These are phyloP conservation scores for Suhomyces pyralidae DNA, from an alignment of 805 yeast genomes.

Conservation along the genomic window DNA sequence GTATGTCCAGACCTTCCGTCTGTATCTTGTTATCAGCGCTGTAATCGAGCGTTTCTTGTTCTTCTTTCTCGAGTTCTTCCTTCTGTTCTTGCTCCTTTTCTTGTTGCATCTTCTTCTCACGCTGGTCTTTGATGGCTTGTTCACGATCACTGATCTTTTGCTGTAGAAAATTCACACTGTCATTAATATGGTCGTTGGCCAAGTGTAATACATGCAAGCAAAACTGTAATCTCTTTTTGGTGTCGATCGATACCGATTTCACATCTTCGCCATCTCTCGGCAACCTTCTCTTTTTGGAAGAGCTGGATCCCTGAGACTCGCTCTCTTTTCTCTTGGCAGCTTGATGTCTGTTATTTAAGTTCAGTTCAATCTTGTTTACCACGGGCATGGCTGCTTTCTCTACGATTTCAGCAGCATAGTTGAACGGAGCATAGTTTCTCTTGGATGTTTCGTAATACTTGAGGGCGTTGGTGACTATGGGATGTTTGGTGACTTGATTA, in stretches of 20 bases:
- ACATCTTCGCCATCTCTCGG: constrained; percentile 6
- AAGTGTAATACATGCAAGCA: constrained; percentile 75
- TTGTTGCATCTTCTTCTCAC: constrained; percentile 10
- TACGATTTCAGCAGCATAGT: constrained; percentile 60
- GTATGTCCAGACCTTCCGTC: constrained; percentile 10
- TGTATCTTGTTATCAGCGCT: constrained; percentile 24
- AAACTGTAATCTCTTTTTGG: constrained; percentile 71
- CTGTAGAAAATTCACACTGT: constrained; percentile 64
- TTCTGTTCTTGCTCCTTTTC: constrained; percentile 9
- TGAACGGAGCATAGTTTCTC: constrained; percentile 46
- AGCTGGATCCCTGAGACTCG: constrained; percentile 11
- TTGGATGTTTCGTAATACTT: constrained; percentile 46
- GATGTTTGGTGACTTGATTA: constrained; percentile 37
- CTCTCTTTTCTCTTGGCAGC: constrained; percentile 18
- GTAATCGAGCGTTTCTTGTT: constrained; percentile 17
- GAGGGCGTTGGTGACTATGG: constrained; percentile 47
- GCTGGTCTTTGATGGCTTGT: constrained; percentile 23
- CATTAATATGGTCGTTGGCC: constrained; percentile 74
- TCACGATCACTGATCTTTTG: constrained; percentile 46
- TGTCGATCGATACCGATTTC: constrained; percentile 55
- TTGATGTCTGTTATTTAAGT: constrained; percentile 40
- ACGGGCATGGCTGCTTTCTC: constrained; percentile 55
- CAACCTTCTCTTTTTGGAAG: constrained; percentile 23
- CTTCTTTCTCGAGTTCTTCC: constrained; percentile 15
- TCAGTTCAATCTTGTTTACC: constrained; percentile 47